A percentile compares a stretch with the other conserved stretches of the same genome.
These are phyloP conservation scores for Theileria equi DNA, from an alignment of 169 alveolate species.

Conservation along the genomic window DNA sequence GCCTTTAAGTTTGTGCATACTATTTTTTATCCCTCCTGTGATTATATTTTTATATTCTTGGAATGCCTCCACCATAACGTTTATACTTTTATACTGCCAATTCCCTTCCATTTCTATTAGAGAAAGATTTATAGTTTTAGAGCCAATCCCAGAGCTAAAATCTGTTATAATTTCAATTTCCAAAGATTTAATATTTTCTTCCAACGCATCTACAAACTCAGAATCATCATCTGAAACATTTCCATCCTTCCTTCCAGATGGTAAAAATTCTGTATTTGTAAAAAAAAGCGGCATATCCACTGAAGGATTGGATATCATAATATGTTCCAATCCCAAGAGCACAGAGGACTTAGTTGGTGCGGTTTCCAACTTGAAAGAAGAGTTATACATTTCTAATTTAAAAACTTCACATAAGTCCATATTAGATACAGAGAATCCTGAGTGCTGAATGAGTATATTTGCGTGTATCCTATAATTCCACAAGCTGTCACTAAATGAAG, in stretches of 20 bases:
- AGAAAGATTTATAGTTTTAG: constrained; percentile 7
- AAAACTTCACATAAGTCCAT: constrained; percentile 32
- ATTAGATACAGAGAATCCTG: constrained; percentile 55
- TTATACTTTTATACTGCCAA: constrained; percentile 55
- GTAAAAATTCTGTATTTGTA: neutral
- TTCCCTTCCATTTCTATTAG: constrained; percentile 59
- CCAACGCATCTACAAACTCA: constrained; percentile 60
- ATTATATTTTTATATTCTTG: constrained; percentile 45
- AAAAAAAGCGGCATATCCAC: constrained; percentile 53
- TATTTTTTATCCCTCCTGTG: neutral
- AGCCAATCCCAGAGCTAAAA: neutral
- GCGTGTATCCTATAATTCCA: constrained; percentile 28
- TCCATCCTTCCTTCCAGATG: neutral
- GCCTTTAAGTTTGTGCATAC: too few relatives aligned
- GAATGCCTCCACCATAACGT: constrained; percentile 44
- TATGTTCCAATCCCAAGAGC: constrained; percentile 34
- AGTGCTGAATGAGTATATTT: constrained; percentile 47
- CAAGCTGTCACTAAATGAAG: neutral
- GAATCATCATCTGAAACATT: neutral
- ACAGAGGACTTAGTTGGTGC: neutral
- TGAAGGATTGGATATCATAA: constrained; percentile 53
- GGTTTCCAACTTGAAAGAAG: constrained; percentile 21
- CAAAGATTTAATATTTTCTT: constrained; percentile 50
- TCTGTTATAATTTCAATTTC: constrained; percentile 13
- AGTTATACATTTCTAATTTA: constrained; percentile 60